Base-by-base conservation (phyloP, 2,329 filamentous ascomycete genomes). In the Fusarium continuum region DNA sequence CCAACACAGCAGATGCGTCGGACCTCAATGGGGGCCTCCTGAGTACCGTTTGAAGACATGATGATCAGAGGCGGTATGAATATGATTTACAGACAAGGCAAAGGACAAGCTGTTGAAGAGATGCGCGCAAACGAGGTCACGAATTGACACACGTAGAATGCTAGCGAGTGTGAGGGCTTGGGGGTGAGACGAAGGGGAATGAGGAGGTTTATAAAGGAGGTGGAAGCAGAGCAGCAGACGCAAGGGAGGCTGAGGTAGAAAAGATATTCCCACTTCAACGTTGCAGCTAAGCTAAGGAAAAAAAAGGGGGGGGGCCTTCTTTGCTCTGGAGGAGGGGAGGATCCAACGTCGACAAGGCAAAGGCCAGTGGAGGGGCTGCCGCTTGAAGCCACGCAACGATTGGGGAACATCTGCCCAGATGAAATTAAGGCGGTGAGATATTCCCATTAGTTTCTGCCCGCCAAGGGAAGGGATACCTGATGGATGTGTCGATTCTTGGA, bases 1-100 rank as follows among this genome's bases (percentile, higher is more conserved):
- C 90, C 90, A 61, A 92, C 86, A 72, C 88, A 91, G 76, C 89
- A 91, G 47, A 92, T 87, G 70, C 85, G 88, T 69, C 78, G 79
- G 32, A 89, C 75, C 44, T 72, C 67, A 66, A 76, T 72, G 41
- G 69, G 70, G 23, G 57, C 62, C 10, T 67, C 56, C 31, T 67
- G 51, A 26, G 53, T 55, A 65, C 72, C 74, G 65, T 77, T 76
- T 64, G 69, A 53, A 39, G 72, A 68, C 68, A 70, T 70, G 65
- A 45, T 61, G 64, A 61, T 52, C 47, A 53, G 34, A 62, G 36
- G 44, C 25, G 39, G 52, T 57, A 62, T 63, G 55, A 49, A 55
- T 34, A 39, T 56, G 28, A 50, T 51, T 58, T 55, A 46, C 49
- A 59, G 56, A 49, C 55, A 28, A 62, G 48, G 31, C 28, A 44